Percentiles rank a stretch among this genome's conserved stretches.
Evolutionary conservation across 129 eudicot genomes (phyloP).

Genomic region (Cynara cardunculus): DNA sequence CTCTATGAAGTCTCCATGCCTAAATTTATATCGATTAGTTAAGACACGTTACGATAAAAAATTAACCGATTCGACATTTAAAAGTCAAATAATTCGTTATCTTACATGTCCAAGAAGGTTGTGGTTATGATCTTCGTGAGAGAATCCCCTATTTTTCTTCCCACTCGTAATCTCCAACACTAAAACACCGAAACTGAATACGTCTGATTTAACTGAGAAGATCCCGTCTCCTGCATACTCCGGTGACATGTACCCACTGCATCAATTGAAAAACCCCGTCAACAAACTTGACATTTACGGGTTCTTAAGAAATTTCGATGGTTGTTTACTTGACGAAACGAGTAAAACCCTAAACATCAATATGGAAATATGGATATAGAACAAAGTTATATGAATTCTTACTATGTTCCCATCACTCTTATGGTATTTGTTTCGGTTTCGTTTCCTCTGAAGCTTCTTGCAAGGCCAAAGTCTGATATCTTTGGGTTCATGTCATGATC

Average conservation of each 20-base stretch:
- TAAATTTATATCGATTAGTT: not conserved
- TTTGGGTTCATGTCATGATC: conserved; percentile 43
- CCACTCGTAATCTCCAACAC: conserved; percentile 23
- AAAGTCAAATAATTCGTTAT: not conserved
- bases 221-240: conserved; percentile 23
- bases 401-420: conserved; percentile 48
- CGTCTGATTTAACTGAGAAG: conserved; percentile 21
- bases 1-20: conserved; percentile 36
- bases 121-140: conserved; percentile 13
- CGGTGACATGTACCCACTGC: conserved; percentile 25
- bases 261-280: not conserved
- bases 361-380: not conserved
- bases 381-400: not conserved
- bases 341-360: not conserved
- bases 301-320: not conserved
- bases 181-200: conserved; percentile 28
- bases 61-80: not conserved
- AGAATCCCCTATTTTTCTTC: conserved; percentile 29
- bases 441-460: conserved; percentile 39
- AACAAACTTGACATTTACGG: not conserved
- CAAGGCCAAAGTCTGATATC: conserved; percentile 50
- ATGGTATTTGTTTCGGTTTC: conserved; percentile 32
- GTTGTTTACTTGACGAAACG: not conserved
- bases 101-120: conserved; percentile 36
- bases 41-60: not conserved